Conservation (phyloP, 2,329 filamentous ascomycete genomes). For the Biscogniauxia sp. region DNA sequence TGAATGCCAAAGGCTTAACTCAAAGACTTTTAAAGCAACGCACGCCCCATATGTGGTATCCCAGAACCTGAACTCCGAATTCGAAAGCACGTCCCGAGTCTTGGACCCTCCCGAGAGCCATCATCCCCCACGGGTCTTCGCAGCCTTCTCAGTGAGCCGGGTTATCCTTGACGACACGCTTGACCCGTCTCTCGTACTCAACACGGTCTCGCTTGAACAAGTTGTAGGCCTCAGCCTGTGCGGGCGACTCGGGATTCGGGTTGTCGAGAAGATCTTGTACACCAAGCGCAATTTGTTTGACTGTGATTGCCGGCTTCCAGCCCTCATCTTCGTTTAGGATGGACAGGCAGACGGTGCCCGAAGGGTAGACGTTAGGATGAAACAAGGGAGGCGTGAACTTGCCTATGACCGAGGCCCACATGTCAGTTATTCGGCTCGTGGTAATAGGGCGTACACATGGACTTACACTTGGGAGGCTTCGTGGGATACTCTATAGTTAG, state of each 20-base stretch:
- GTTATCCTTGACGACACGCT: slow-evolving; percentile 85
- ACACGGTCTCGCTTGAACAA: slow-evolving; percentile 85
- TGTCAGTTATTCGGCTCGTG: slow-evolving; percentile 8
- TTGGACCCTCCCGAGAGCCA: slow-evolving; percentile 3
- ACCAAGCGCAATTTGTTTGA: slow-evolving; percentile 94
- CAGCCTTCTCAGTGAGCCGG: slow-evolving; percentile 51
- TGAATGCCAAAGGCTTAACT: not conserved
- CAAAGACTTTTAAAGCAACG: not conserved
- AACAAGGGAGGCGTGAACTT: slow-evolving; percentile 96
- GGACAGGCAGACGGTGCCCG: slow-evolving; percentile 93
- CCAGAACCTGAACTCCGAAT: not conserved
- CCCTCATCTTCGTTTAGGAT: slow-evolving; percentile 98
- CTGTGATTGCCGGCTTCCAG: slow-evolving; percentile 97
- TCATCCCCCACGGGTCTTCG: not conserved
- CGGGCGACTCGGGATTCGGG: slow-evolving; percentile 94
- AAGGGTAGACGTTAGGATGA: slow-evolving; percentile 98
- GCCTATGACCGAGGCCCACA: slow-evolving; percentile 51
- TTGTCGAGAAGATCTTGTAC: slow-evolving; percentile 96
- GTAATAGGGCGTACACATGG: not conserved
- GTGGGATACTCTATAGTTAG: slow-evolving; percentile 80
- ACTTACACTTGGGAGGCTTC: slow-evolving; percentile 95
- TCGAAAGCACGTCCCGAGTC: slow-evolving; percentile 3
- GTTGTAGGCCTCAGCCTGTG: slow-evolving; percentile 96
- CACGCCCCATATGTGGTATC: not conserved
- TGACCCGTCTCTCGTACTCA: slow-evolving; percentile 87